Conservation (phyloP, 192 early-diverging fungal species). For the Jimgerdemannia flammicorona region DNA sequence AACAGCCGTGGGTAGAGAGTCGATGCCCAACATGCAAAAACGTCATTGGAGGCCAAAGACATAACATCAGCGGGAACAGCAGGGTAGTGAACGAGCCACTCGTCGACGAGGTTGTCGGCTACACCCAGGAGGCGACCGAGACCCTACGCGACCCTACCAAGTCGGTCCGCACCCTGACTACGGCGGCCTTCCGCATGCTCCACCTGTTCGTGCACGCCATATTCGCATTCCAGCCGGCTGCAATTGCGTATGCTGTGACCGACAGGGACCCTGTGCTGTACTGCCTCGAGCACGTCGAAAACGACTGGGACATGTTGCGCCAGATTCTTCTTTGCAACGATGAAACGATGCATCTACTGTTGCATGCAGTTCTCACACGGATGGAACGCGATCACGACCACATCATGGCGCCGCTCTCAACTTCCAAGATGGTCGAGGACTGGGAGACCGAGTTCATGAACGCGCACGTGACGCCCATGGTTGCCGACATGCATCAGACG, state of each 20-base stretch:
- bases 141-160: neutral
- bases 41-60: neutral
- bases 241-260: neutral
- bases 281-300: slow-evolving; percentile 14
- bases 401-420: neutral
- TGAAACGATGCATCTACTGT: slow-evolving; percentile 11
- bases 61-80: neutral
- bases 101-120: neutral
- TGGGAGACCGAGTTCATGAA: slow-evolving; percentile 4
- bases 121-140: neutral
- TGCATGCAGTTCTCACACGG: slow-evolving; percentile 7
- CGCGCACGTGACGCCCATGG: neutral
- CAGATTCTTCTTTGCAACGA: slow-evolving; percentile 4
- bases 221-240: neutral
- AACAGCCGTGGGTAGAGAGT: neutral
- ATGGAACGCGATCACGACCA: neutral
- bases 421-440: neutral
- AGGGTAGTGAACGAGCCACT: neutral
- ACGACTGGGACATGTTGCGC: slow-evolving; percentile 12
- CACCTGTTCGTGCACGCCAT: slow-evolving; percentile 19
- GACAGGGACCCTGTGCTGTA: neutral
- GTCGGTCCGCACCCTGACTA: neutral
- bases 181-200: slow-evolving; percentile 9
- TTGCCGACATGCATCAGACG: neutral
- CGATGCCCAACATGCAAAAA: neutral